phyloP scores from a whole-genome alignment of 257 asterid genomes.

The Rauvolfia tetraphylla region DNA sequence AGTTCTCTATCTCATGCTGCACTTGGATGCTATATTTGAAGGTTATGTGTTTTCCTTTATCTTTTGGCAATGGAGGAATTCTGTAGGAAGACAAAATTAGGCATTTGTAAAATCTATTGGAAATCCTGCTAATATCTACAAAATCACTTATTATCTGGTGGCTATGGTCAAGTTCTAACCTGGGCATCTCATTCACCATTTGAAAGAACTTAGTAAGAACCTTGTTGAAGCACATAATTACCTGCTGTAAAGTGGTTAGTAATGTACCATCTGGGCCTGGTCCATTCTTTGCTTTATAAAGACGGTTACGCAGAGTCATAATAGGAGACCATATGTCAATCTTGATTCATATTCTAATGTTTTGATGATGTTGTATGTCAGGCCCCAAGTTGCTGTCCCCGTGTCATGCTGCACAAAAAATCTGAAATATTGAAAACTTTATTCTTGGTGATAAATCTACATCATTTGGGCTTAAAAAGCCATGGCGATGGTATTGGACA shows the following conservation, averaged over 20 bases:
- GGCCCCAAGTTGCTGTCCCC: conserved; percentile 56
- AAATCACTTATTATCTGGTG: background rate
- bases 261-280: conserved; percentile 30
- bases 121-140: background rate
- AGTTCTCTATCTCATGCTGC: background rate
- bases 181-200: background rate
- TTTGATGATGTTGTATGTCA: conserved; percentile 66
- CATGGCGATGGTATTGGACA: background rate
- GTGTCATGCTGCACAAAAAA: conserved; percentile 58
- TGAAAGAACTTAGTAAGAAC: background rate
- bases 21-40: background rate
- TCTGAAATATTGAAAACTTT: background rate
- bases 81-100: background rate
- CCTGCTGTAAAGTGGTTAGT: conserved; percentile 40
- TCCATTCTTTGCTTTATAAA: conserved; percentile 37
- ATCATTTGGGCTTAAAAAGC: background rate
- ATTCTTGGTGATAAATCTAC: background rate
- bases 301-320: conserved; percentile 35
- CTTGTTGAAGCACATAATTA: conserved; percentile 12
- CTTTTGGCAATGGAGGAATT: background rate
- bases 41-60: background rate
- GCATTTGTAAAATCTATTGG: background rate
- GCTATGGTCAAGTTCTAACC: background rate
- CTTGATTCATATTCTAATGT: conserved; percentile 46
- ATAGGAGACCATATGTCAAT: conserved; percentile 56